Conservation (phyloP, 495 filamentous ascomycete genomes). For the Amphirosellinia nigrospora region DNA sequence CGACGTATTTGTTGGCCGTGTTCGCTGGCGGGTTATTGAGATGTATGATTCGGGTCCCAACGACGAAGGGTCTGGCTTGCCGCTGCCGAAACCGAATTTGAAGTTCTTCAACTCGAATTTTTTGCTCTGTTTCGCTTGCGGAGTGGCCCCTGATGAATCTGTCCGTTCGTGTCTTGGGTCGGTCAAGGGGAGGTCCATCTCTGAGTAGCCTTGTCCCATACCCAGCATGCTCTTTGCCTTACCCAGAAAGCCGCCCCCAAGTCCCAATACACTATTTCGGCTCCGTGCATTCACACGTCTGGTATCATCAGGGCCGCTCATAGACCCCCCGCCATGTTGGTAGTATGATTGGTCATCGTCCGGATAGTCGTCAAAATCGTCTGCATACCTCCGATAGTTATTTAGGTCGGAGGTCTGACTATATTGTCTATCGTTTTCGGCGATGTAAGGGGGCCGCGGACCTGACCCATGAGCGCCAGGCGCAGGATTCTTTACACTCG, state of each 20-base stretch:
- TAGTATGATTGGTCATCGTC: slow-evolving; percentile 77
- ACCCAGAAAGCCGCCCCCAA: slow-evolving; percentile 87
- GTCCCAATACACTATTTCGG: slow-evolving; percentile 82
- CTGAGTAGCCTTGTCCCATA: slow-evolving; percentile 90
- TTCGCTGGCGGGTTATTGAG: slow-evolving; percentile 98
- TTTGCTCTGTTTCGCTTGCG: slow-evolving; percentile 56
- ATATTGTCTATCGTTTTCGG: slow-evolving; percentile 61
- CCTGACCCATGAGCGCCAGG: slow-evolving; percentile 42
- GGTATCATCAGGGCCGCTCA: slow-evolving; percentile 48
- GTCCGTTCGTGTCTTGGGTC: slow-evolving; percentile 62
- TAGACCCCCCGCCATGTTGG: slow-evolving; percentile 64
- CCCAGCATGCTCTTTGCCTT: slow-evolving; percentile 88
- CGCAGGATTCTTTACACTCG: slow-evolving; percentile 50
- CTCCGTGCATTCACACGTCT: slow-evolving; percentile 66
- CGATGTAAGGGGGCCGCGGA: slow-evolving; percentile 65
- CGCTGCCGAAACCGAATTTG: slow-evolving; percentile 91
- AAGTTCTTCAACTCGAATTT: slow-evolving; percentile 74
- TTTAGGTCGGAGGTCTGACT: slow-evolving; percentile 83
- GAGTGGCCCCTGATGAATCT: slow-evolving; percentile 36
- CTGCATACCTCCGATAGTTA: slow-evolving; percentile 91
- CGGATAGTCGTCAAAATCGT: slow-evolving; percentile 75
- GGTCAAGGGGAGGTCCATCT: slow-evolving; percentile 96
- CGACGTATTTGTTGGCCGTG: slow-evolving; percentile 81
- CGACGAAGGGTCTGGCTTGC: slow-evolving; percentile 85
- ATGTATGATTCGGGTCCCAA: slow-evolving; percentile 93